Percentiles rank a stretch among this genome's conserved stretches.
phyloP scores from a whole-genome alignment of 768 basidiomycete genomes.

The Rhodotorula toruloides region DNA sequence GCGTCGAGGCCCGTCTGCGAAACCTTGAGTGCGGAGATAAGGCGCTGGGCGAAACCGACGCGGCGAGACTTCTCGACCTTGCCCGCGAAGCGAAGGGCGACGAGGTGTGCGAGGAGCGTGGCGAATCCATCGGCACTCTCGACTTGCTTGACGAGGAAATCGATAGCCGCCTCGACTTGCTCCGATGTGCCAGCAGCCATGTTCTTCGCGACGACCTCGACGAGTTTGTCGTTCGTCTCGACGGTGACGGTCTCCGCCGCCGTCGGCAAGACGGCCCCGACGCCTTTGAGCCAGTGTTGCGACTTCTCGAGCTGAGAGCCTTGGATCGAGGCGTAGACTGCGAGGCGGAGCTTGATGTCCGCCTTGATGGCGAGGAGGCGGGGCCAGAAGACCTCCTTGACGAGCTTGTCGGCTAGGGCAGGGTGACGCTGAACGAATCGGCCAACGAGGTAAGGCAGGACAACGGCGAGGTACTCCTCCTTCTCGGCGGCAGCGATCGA shows the following conservation, averaged over 20 bases:
- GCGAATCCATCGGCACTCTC: constrained; percentile 45
- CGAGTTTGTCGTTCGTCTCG: constrained; percentile 17
- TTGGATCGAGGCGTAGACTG: background rate
- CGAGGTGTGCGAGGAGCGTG: constrained; percentile 56
- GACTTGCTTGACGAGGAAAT: constrained; percentile 55
- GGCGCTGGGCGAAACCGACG: constrained; percentile 52
- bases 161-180: constrained; percentile 47
- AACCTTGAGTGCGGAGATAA: constrained; percentile 49
- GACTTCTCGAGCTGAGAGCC: constrained; percentile 17
- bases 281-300: constrained; percentile 26
- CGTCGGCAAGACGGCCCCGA: background rate
- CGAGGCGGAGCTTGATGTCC: constrained; percentile 3
- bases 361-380: constrained; percentile 18
- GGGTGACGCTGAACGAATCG: constrained; percentile 54
- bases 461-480: constrained; percentile 12
- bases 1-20: constrained; percentile 8
- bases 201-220: constrained; percentile 30
- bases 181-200: constrained; percentile 24
- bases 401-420: constrained; percentile 3
- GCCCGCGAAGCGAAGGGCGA: constrained; percentile 60
- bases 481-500: constrained; percentile 29
- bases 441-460: constrained; percentile 50
- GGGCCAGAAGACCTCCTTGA: constrained; percentile 24
- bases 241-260: background rate
- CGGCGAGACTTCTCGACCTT: constrained; percentile 54